These are phyloP conservation scores for Russula brevipes DNA, from an alignment of 768 basidiomycete genomes.

Conservation along the genomic window DNA sequence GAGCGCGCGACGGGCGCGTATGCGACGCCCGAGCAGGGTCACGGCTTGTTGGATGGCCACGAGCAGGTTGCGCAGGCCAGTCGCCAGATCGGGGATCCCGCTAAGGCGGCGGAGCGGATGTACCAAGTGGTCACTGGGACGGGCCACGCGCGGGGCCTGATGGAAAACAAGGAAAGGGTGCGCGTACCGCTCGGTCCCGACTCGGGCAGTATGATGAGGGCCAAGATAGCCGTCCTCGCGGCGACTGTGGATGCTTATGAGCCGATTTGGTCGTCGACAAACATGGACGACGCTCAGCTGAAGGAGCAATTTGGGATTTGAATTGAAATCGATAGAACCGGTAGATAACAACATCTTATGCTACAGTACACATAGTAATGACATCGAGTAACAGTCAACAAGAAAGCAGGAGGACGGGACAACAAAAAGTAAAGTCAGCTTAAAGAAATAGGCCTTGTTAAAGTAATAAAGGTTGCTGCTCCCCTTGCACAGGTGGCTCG, in stretches of 20 bases:
- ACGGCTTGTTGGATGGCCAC: constrained; percentile 10
- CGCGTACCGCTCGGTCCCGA: constrained; percentile 29
- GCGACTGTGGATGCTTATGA: constrained; percentile 28
- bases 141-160: constrained; percentile 23
- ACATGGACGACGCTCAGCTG: constrained; percentile 2
- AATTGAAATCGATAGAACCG: neutral
- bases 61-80: constrained; percentile 7
- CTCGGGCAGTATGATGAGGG: constrained; percentile 23
- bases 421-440: neutral
- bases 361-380: neutral
- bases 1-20: constrained; percentile 11
- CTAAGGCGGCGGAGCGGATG: constrained; percentile 26
- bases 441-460: neutral
- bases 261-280: constrained; percentile 15
- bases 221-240: constrained; percentile 17
- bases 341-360: neutral
- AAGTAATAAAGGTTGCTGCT: constrained; percentile 6
- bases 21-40: constrained; percentile 25
- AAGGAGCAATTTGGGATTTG: neutral
- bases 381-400: neutral
- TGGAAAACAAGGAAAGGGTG: constrained; percentile 21
- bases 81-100: constrained; percentile 29
- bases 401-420: neutral
- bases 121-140: constrained; percentile 29
- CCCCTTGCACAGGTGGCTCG: neutral